Conservation (phyloP, 1,284 basidiomycete genomes). For the Moniliella sp. region DNA sequence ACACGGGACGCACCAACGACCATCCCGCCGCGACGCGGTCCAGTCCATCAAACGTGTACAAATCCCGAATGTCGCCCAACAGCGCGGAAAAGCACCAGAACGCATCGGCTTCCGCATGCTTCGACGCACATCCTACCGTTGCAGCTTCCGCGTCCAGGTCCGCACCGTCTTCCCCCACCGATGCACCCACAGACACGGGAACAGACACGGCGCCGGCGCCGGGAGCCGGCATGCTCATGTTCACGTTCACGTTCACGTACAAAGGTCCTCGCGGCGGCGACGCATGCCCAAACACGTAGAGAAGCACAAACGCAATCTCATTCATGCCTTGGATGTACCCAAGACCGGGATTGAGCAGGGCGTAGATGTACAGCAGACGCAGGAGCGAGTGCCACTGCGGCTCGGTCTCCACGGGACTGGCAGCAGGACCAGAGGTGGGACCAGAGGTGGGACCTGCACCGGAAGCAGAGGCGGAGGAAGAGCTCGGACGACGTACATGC, state of each 20-base stretch:
- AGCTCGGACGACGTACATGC: no score
- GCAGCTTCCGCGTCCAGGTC: background rate
- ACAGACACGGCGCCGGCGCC: no score
- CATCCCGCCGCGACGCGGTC: constrained; percentile 7
- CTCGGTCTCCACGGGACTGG: constrained; percentile 1
- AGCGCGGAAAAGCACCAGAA: constrained; percentile 31
- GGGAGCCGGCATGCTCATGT: no score
- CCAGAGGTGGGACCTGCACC: no score
- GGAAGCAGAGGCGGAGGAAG: no score
- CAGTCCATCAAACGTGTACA: constrained; percentile 25
- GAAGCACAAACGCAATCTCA: constrained; percentile 22
- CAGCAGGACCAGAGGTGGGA: background rate
- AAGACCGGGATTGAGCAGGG: constrained; percentile 24
- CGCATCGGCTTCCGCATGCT: constrained; percentile 22
- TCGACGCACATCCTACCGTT: background rate
- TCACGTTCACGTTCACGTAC: no score
- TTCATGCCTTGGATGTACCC: constrained; percentile 31
- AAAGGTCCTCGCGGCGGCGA: no score
- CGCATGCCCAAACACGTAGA: constrained; percentile 3
- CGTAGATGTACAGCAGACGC: constrained; percentile 26
- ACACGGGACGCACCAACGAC: background rate
- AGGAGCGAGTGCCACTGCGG: constrained; percentile 25
- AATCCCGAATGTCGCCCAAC: constrained; percentile 23
- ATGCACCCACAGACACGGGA: no score
- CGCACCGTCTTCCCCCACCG: background rate